Evolutionary conservation across 2,329 filamentous ascomycete genomes (phyloP).

Genomic region (Xylaria sp.): DNA sequence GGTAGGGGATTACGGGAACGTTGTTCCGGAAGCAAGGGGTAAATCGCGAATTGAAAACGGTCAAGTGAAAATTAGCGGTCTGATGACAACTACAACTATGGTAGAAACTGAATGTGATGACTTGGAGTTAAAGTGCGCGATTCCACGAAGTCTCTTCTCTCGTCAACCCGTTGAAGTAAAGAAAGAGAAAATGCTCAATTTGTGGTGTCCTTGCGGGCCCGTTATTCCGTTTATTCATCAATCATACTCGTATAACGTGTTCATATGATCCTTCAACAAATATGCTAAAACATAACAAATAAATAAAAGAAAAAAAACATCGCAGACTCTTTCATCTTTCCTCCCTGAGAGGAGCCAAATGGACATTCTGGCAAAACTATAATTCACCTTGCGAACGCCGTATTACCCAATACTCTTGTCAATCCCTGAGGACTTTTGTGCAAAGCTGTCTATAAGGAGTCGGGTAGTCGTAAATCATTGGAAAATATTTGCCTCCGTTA

Average conservation of each 20-base stretch:
- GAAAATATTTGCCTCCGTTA: slow-evolving; percentile 27
- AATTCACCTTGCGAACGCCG: slow-evolving; percentile 33
- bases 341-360: slow-evolving; percentile 15
- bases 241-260: slow-evolving; percentile 25
- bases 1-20: neutral
- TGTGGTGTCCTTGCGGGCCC: neutral
- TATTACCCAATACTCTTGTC: slow-evolving; percentile 20
- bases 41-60: neutral
- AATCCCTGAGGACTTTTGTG: slow-evolving; percentile 35
- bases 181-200: slow-evolving; percentile 10
- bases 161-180: slow-evolving; percentile 6
- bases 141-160: slow-evolving; percentile 17
- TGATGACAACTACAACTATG: neutral
- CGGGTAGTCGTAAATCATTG: slow-evolving; percentile 29
- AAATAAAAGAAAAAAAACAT: slow-evolving; percentile 4
- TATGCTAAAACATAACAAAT: slow-evolving; percentile 15
- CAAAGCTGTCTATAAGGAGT: slow-evolving; percentile 36
- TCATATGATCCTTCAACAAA: slow-evolving; percentile 18
- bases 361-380: slow-evolving; percentile 15
- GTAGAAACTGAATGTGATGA: slow-evolving; percentile 21
- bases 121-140: slow-evolving; percentile 12
- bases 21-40: neutral
- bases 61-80: neutral
- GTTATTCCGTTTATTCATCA: slow-evolving; percentile 14
- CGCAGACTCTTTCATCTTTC: slow-evolving; percentile 1